Percentiles rank a stretch among this genome's conserved stretches.
Conservation (phyloP, 2,329 filamentous ascomycete species). For the Neofusicoccum sp. region DNA sequence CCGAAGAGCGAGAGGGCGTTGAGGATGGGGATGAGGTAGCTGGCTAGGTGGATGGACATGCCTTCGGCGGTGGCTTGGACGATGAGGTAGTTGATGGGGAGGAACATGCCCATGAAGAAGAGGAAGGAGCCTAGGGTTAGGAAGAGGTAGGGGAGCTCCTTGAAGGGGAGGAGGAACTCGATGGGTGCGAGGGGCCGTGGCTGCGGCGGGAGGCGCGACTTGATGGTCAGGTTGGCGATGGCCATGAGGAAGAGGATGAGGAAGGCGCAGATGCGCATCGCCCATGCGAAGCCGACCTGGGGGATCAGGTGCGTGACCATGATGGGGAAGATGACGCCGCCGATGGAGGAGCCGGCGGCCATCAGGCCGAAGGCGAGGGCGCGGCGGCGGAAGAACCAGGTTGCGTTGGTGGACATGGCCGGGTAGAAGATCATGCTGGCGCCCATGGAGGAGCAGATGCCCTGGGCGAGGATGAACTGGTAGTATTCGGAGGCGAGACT, state of each 20-base stretch:
- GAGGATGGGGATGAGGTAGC: constrained; percentile 56
- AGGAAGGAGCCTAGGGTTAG: constrained; percentile 30
- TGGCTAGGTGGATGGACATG: constrained; percentile 48
- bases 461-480: constrained; percentile 56
- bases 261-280: constrained; percentile 58
- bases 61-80: constrained; percentile 46
- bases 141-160: constrained; percentile 36
- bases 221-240: constrained; percentile 51
- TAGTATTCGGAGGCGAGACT: constrained; percentile 56
- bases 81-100: constrained; percentile 52
- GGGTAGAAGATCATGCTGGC: constrained; percentile 52
- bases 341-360: constrained; percentile 48
- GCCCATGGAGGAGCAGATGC: constrained; percentile 52
- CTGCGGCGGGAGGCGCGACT: constrained; percentile 45
- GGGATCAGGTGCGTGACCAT: constrained; percentile 58
- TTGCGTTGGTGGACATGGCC: constrained; percentile 42
- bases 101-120: constrained; percentile 61
- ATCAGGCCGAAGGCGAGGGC: constrained; percentile 48
- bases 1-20: constrained; percentile 49
- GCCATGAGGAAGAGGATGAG: constrained; percentile 59
- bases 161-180: constrained; percentile 28
- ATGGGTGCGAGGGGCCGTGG: constrained; percentile 30
- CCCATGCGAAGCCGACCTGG: constrained; percentile 55
- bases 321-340: constrained; percentile 61
- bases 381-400: constrained; percentile 52